Conservation (phyloP, 1,284 basidiomycete genomes). For the Mycena citricolor region DNA sequence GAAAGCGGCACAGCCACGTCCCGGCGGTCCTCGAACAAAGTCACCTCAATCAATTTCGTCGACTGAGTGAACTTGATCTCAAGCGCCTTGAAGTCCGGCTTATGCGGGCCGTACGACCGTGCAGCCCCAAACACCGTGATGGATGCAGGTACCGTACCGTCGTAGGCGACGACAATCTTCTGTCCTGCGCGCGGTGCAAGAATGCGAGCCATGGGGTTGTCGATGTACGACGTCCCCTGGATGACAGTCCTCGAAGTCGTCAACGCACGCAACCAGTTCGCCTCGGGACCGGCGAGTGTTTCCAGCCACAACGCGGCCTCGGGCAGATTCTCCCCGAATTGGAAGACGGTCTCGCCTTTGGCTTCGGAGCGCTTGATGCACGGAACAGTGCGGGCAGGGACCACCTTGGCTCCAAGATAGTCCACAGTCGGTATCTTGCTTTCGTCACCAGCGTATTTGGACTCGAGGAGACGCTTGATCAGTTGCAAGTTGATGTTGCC, state of each 20-base stretch:
- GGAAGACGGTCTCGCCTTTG: conserved; percentile 54
- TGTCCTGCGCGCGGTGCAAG: conserved; percentile 83
- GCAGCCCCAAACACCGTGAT: conserved; percentile 74
- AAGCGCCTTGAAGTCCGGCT: conserved; percentile 79
- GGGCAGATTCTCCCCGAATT: conserved; percentile 59
- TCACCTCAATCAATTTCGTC: conserved; percentile 68
- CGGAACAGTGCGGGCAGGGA: conserved; percentile 37
- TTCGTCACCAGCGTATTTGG: conserved; percentile 79
- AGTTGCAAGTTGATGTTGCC: conserved; percentile 84
- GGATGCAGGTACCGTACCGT: conserved; percentile 50
- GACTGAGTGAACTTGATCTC: conserved; percentile 66
- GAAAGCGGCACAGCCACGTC: conserved; percentile 78
- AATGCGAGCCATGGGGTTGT: conserved; percentile 88
- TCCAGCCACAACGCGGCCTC: conserved; percentile 78
- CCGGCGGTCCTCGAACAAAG: conserved; percentile 83
- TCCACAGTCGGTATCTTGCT: conserved; percentile 81
- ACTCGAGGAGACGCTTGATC: conserved; percentile 78
- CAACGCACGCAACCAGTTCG: conserved; percentile 88
- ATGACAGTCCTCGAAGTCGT: conserved; percentile 82
- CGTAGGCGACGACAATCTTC: conserved; percentile 62
- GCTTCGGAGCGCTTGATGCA: conserved; percentile 50
- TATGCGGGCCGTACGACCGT: conserved; percentile 78
- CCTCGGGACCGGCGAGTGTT: conserved; percentile 74
- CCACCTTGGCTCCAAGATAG: conserved; percentile 73
- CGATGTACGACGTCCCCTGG: conserved; percentile 80